A percentile compares a stretch with the other conserved stretches of the same genome.
These are phyloP conservation scores for Alternaria rosae DNA, from an alignment of 2,329 filamentous ascomycete genomes.

Conservation along the genomic window DNA sequence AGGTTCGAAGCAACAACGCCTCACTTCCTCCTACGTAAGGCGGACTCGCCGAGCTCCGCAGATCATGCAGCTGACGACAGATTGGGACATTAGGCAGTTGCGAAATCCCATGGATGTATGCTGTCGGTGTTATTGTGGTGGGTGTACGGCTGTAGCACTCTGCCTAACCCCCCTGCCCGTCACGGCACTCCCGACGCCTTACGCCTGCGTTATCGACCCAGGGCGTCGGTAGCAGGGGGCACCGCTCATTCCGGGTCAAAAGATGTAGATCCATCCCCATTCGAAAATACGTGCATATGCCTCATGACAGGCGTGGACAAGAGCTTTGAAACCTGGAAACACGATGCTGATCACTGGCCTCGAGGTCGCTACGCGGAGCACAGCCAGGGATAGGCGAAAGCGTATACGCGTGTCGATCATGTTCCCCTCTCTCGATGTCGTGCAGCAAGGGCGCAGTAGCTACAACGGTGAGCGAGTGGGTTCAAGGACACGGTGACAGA, in stretches of 20 bases:
- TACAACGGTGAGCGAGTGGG: background rate
- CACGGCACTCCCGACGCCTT: slow-evolving; percentile 7
- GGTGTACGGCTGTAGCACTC: background rate
- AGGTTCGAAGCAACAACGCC: background rate
- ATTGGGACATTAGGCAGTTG: background rate
- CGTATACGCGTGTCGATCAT: slow-evolving; percentile 3
- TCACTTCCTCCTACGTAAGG: background rate
- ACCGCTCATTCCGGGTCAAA: background rate
- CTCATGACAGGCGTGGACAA: slow-evolving; percentile 1
- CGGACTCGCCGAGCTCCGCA: background rate
- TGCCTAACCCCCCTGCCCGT: slow-evolving; percentile 1
- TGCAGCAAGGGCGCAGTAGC: background rate
- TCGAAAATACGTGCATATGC: slow-evolving; percentile 11
- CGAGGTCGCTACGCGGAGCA: background rate
- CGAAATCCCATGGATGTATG: background rate
- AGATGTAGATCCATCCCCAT: slow-evolving; percentile 1
- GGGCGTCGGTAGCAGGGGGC: slow-evolving; percentile 10
- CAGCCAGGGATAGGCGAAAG: slow-evolving; percentile 11
- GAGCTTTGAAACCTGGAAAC: background rate
- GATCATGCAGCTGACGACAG: background rate
- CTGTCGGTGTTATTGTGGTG: background rate
- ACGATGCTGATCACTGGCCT: background rate
- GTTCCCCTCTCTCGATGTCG: background rate
- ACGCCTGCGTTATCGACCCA: slow-evolving; percentile 20
- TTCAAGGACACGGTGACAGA: background rate